These are phyloP conservation scores for Citrus inodora DNA, from an alignment of 345 rosid species.

Conservation along the genomic window DNA sequence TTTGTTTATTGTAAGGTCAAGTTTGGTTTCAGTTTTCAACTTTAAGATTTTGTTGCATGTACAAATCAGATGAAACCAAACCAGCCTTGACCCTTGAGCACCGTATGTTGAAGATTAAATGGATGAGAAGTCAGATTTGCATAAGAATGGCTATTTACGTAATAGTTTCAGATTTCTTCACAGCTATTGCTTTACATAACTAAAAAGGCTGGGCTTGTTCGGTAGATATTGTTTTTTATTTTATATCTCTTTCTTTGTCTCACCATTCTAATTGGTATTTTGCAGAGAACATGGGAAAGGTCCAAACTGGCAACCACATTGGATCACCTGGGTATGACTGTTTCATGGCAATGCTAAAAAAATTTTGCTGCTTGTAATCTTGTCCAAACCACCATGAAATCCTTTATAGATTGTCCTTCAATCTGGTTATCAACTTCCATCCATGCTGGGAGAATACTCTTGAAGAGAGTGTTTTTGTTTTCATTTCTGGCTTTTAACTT, in stretches of 20 bases:
- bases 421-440: not conserved
- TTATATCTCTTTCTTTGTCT: not conserved
- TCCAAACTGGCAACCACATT: constrained; percentile 82
- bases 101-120: not conserved
- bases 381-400: not conserved
- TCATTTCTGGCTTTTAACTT: not conserved
- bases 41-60: not conserved
- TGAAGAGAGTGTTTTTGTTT: not conserved
- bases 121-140: not conserved
- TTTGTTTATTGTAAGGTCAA: not conserved
- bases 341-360: not conserved
- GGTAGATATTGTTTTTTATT: not conserved
- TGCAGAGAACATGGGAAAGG: constrained; percentile 98
- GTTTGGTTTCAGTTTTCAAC: not conserved
- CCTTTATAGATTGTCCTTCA: not conserved
- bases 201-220: not conserved
- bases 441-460: not conserved
- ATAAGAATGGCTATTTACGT: not conserved
- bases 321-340: constrained; percentile 69
- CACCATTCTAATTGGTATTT: constrained; percentile 15
- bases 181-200: not conserved
- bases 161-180: not conserved
- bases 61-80: not conserved
- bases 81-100: too few relatives aligned
- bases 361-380: not conserved